Base-by-base conservation (phyloP, 306 rosid species). In the Dryas alaskensis region DNA sequence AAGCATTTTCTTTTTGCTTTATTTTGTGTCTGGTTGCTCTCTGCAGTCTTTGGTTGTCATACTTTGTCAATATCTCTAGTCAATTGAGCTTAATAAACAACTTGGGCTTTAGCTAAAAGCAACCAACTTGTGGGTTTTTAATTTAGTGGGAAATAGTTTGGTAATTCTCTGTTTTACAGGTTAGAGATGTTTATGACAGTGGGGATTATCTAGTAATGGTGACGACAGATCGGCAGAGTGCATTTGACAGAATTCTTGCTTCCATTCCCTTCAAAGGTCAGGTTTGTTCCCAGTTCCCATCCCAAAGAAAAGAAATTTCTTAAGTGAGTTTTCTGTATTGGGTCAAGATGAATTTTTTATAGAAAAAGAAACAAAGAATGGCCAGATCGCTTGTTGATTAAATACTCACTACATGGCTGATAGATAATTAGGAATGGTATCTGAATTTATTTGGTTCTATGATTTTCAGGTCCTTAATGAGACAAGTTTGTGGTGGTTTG, bases 401-500 rank as follows among this genome's bases (percentile, higher is more conserved):
- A 69, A 37, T 39, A n/a, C 25, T 50, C 22, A 55, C 27, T 68
- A n/a, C 25, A 39, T 46, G 13, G 14, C 27, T 39, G 65, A 45
- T 77, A 4, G 51, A 43, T 43, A 13, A 16, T 9, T 63, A n/a
- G 66, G 42, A 54, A 31, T 4, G 7, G 3, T 75, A 49, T 40
- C 49, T 40, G 17, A 46, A 59, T 54, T 67, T 60, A 17, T 31
- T 74, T 75, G 62, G 14, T 69, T 59, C 51, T 73, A 31, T 46
- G 57, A 25, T 62, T 78, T 65, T 74, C 76, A 91, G 98, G 98
- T 93, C 75, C 97, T 94, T 19, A 94, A 94, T 4, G 87, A 88
- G 83, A 89, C 99, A 27, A 92, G 99, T 78, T 82, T 94, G 76
- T 94, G 97, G 99, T 92, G 99, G 99, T 94, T 94, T 83, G 92